phyloP scores from a whole-genome alignment of 192 early-diverging fungal genomes.

The Backusella mclennaniae region DNA sequence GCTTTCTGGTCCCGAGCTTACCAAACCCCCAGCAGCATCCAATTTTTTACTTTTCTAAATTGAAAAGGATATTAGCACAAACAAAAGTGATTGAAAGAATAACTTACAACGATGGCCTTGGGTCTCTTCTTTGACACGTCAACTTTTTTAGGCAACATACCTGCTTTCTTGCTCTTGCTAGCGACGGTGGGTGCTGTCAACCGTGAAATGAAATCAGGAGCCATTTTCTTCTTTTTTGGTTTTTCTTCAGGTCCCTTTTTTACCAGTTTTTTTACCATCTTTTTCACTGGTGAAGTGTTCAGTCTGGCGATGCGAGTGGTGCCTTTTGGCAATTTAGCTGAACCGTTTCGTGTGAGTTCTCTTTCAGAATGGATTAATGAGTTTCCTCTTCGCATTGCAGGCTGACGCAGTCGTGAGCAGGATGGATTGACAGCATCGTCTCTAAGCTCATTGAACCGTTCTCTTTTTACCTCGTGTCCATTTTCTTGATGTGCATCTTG shows the following conservation, averaged over 20 bases:
- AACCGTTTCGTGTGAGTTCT: neutral
- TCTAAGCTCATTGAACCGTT: neutral
- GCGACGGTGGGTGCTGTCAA: neutral
- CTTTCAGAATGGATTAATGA: neutral
- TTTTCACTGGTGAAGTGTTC: neutral
- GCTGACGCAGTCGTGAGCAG: neutral
- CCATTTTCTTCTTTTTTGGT: conserved; percentile 4
- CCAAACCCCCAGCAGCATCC: neutral
- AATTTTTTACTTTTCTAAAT: neutral
- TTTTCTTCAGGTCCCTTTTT: neutral
- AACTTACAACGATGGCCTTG: neutral
- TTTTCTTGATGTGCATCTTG: neutral
- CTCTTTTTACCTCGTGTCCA: neutral
- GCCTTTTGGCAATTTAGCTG: neutral
- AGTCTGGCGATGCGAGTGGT: neutral
- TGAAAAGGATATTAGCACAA: too few relatives aligned
- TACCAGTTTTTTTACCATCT: neutral
- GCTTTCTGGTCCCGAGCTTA: neutral
- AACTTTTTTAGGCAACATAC: neutral
- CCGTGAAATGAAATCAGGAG: neutral
- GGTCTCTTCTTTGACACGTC: neutral
- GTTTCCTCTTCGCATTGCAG: neutral
- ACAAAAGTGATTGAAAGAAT: neutral
- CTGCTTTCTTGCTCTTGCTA: neutral
- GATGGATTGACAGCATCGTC: neutral